A percentile compares a stretch with the other conserved stretches of the same genome.
Evolutionary conservation across 768 basidiomycete species (phyloP).

Genomic region (Strobilomyces dryophilus): DNA sequence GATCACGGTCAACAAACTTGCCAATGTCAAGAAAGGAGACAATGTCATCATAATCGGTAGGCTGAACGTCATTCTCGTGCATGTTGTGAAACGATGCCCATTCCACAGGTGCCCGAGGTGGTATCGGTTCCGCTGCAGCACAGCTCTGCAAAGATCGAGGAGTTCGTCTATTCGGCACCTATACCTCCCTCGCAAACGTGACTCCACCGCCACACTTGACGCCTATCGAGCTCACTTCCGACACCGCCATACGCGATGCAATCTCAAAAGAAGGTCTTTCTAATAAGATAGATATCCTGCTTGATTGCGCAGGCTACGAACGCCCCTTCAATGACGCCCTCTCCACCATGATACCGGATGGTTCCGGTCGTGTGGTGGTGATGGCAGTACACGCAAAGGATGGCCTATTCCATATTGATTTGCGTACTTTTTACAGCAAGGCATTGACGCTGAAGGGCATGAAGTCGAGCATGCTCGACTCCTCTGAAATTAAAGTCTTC

Average conservation of each 20-base stretch:
- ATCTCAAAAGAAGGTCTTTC: conserved; percentile 22
- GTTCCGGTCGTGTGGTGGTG: conserved; percentile 32
- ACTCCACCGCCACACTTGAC: conserved; percentile 26
- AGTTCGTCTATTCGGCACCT: conserved; percentile 33
- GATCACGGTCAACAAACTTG: conserved; percentile 35
- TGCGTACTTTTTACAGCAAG: conserved; percentile 32
- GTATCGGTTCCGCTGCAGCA: conserved; percentile 32
- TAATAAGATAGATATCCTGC: conserved; percentile 32
- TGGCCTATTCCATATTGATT: conserved; percentile 26
- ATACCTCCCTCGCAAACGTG: conserved; percentile 27
- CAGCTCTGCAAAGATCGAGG: conserved; percentile 31
- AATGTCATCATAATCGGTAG: conserved; percentile 32
- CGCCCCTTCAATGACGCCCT: conserved; percentile 32
- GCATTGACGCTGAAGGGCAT: conserved; percentile 30
- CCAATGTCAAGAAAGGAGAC: conserved; percentile 29
- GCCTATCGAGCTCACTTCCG: conserved; percentile 31
- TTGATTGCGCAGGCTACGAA: conserved; percentile 34
- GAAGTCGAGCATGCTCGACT: conserved; percentile 23
- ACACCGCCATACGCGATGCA: conserved; percentile 29
- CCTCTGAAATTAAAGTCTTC: conserved; percentile 24
- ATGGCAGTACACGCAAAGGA: conserved; percentile 34
- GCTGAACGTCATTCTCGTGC: neutral
- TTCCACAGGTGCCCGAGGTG: conserved; percentile 31
- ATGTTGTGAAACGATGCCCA: neutral
- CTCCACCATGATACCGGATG: conserved; percentile 29